A percentile compares a stretch with the other conserved stretches of the same genome.
These are phyloP conservation scores for Pneumocystis oryctolagi DNA, from an alignment of 1,139 yeast genomes.

Conservation along the genomic window DNA sequence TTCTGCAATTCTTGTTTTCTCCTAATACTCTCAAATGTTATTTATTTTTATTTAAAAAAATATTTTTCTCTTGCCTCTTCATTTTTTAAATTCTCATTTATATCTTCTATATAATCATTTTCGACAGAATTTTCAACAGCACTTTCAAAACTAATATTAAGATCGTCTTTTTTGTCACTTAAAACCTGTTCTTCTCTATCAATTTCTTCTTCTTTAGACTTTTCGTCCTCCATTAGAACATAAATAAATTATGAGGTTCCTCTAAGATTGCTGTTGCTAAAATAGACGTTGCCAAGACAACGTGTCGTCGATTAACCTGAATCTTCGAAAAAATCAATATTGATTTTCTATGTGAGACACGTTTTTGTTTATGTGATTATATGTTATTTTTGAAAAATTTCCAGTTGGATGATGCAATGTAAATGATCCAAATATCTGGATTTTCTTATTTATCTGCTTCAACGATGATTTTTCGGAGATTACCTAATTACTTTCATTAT, in stretches of 20 bases:
- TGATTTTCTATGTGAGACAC: neutral
- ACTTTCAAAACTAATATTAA: neutral
- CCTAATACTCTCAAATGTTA: neutral
- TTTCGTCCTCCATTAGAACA: neutral
- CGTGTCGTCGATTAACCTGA: neutral
- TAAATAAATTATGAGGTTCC: neutral
- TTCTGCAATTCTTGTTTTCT: neutral
- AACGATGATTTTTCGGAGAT: neutral
- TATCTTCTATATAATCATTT: neutral
- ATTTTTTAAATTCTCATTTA: neutral
- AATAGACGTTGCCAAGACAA: neutral
- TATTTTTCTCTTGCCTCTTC: neutral
- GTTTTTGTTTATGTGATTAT: neutral
- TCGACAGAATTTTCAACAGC: neutral
- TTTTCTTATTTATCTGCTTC: neutral
- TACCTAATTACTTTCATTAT: neutral
- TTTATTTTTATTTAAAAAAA: neutral
- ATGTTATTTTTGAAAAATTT: neutral
- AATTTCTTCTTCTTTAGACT: neutral
- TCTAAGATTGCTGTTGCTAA: neutral
- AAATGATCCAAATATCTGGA: neutral
- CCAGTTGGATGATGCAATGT: neutral
- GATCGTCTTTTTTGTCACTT: neutral
- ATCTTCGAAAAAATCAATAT: too few species aligned
- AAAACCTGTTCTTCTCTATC: neutral